Conservation (phyloP, 2,329 filamentous ascomycete genomes). For the Trichoderma sp. region DNA sequence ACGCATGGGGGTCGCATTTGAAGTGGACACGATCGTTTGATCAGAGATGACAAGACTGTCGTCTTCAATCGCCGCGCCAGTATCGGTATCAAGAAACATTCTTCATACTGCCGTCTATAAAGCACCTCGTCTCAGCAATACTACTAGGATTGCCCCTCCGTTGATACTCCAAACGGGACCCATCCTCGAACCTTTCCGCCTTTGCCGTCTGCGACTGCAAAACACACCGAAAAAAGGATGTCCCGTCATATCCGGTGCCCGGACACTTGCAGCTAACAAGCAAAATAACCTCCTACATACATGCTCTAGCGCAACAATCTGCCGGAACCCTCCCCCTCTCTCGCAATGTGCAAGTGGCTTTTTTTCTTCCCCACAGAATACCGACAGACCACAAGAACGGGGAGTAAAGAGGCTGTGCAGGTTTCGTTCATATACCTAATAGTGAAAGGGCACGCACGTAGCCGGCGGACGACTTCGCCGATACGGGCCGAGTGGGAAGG, state of each 20-base stretch:
- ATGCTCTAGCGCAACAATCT: background rate
- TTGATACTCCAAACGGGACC: background rate
- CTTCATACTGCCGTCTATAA: background rate
- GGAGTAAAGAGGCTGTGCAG: background rate
- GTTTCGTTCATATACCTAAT: background rate
- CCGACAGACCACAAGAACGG: background rate
- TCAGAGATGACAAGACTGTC: background rate
- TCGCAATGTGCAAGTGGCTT: background rate
- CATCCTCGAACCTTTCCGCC: background rate
- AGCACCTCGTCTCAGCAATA: background rate
- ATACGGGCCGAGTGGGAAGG: conserved; percentile 1
- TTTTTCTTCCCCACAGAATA: conserved; percentile 1
- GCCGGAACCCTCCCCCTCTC: background rate
- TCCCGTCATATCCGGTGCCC: conserved; percentile 12
- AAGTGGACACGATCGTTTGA: background rate
- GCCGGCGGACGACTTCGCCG: background rate
- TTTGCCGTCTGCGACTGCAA: conserved; percentile 1
- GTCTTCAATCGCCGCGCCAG: background rate
- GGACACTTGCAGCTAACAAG: background rate
- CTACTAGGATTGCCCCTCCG: background rate
- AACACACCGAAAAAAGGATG: background rate
- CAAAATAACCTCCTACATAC: background rate
- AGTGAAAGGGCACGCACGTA: background rate
- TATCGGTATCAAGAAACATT: background rate
- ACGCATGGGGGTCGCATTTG: background rate